Conservation (phyloP, 1,284 basidiomycete species). For the Neotropicomus parvogracilis region DNA sequence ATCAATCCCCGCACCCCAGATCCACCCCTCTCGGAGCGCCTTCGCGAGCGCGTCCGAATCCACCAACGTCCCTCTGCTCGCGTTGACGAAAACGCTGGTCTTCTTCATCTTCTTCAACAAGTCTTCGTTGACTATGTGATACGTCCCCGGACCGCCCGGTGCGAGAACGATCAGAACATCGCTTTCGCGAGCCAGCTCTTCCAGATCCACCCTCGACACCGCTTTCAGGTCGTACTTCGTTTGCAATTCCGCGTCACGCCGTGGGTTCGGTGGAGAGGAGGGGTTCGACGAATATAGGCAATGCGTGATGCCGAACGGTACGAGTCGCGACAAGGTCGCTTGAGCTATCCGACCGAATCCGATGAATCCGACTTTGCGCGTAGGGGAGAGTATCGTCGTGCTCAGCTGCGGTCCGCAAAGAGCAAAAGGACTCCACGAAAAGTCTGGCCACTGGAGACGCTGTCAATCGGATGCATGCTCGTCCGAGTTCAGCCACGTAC, state of each 20-base stretch:
- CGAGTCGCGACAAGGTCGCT: conserved; percentile 69
- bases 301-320: conserved; percentile 72
- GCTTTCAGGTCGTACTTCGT: conserved; percentile 46
- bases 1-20: conserved; percentile 91
- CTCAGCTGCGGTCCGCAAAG: conserved; percentile 80
- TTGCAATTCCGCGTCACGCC: conserved; percentile 53
- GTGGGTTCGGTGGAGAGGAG: conserved; percentile 39
- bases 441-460: conserved; percentile 48
- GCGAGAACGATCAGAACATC: conserved; percentile 86
- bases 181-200: conserved; percentile 66
- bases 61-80: conserved; percentile 77
- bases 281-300: conserved; percentile 65
- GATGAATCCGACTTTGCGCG: conserved; percentile 80
- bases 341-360: conserved; percentile 94
- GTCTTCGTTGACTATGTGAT: conserved; percentile 66
- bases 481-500: conserved; percentile 37
- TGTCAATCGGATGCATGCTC: background rate
- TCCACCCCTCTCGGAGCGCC: conserved; percentile 72
- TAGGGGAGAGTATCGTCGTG: conserved; percentile 47
- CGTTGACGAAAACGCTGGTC: conserved; percentile 77
- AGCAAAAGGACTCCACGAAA: conserved; percentile 77
- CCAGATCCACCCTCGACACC: conserved; percentile 60
- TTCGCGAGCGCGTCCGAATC: conserved; percentile 84
- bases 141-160: conserved; percentile 70
- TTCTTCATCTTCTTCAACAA: conserved; percentile 86